Evolutionary conservation across 192 early-diverging fungal genomes (phyloP), one percentile per base, ranked within the genome.

Genomic region (Rhizoclosmatium sp.): DNA sequence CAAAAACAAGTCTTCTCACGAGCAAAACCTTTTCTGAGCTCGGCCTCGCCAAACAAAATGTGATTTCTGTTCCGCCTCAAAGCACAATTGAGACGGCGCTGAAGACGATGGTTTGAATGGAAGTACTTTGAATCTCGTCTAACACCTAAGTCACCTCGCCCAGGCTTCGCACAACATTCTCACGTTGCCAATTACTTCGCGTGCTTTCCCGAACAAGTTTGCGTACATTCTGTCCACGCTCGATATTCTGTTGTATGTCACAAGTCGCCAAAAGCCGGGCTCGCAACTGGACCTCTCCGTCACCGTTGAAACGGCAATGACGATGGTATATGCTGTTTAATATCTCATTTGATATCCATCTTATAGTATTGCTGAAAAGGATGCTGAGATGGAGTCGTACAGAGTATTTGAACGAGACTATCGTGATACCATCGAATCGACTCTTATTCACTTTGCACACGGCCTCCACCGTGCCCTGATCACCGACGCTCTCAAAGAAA

Each of bases 381-480:
- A 84, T 44, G 78, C 78, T 3, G 82, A 84, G n/a, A 64, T 85
- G 65, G 84, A 85, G 49, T 79, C 82, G 19, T 85, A 85, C 68
- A 47, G 83, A 23, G 81, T 85, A 40, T 85, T 75, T 75, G 84
- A 85, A 77, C 51, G 81, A 21, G 84, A 85, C 68, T 75, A 45
- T 46, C 23, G 76, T 23, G 84, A 85, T 59, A 85, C 84, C 16
- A 23, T 85, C 51, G 83, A 85, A 80, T 48, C 78, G 5, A 81
- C 75, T 39, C 40, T 85, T n/a, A n/a, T 78, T 23, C 86, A 81
- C 1, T 92, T 92, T 81, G 84, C 89, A 10, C 80, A 78, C 14
- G 87, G 89, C 16, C 86, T 84, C 39, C 92, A 92, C 78, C 82
- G 91, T 16, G 83, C 84, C 19, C 81, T 92, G 3, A 89, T 92